phyloP scores from a whole-genome alignment of 2,329 filamentous ascomycete genomes.

The Neofusicoccum kwambonambiense region DNA sequence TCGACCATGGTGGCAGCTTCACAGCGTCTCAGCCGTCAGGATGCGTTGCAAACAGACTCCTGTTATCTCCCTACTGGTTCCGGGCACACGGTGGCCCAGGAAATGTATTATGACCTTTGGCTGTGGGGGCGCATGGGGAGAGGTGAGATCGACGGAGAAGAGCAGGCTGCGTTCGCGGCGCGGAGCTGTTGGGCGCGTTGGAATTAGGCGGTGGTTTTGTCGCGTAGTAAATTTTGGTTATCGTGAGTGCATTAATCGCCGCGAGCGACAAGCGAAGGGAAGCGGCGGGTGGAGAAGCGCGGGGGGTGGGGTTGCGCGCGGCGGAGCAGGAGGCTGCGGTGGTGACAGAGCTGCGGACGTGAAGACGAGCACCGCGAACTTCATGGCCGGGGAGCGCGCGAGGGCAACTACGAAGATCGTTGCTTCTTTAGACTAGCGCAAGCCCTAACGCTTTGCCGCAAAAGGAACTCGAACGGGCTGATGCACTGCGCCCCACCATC shows the following conservation, averaged over 20 bases:
- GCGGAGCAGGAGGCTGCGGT: neutral
- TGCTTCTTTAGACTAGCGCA: neutral
- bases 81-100: neutral
- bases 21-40: slow-evolving; percentile 11
- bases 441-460: neutral
- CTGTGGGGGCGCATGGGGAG: slow-evolving; percentile 12
- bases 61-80: neutral
- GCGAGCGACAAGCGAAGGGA: slow-evolving; percentile 6
- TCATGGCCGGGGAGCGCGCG: slow-evolving; percentile 2
- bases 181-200: neutral
- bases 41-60: neutral
- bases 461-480: too few species aligned
- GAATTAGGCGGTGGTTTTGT: neutral
- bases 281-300: neutral
- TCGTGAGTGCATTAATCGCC: neutral
- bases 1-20: slow-evolving; percentile 31
- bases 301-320: neutral
- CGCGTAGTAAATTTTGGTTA: neutral
- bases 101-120: neutral
- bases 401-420: slow-evolving; percentile 36
- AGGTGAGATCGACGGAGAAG: neutral
- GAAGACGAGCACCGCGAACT: slow-evolving; percentile 45
- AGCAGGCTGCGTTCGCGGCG: slow-evolving; percentile 8
- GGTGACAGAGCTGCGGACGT: slow-evolving; percentile 43
- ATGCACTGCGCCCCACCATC: too few species aligned